Evolutionary conservation across 179 eudicot species (phyloP), one percentile per base, ranked within the genome.

Genomic region (Spinacia oleracea): DNA sequence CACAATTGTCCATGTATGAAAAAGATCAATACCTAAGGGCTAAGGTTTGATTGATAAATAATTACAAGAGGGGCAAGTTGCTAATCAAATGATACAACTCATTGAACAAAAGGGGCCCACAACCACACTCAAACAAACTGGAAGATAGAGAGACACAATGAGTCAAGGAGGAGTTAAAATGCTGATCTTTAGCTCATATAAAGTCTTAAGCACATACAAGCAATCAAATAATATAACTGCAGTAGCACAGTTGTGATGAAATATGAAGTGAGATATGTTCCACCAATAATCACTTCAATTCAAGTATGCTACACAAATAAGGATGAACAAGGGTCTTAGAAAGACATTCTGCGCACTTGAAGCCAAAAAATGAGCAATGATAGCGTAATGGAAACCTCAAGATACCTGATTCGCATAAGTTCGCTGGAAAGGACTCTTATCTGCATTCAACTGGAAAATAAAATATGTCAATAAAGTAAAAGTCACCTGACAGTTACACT

Each of bases 351-450:
- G 48, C 58, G 74, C 9, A 73, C 15, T 35, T 46, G 3, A 65
- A 42, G 60, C 50, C 76, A 74, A 6, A 38, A 59, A 40, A 35
- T 21, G 53, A 34, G n/a, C 35, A 21, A 35, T 45, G 32, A 56
- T 5, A 43, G 46, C 73, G 63, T 55, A 1, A 72, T 48, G 43
- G 4, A 73, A 56, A 59, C 29, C 32, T 68, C 48, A 60, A 59
- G 76, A 59, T 78, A 93, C 98, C 98, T 93, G 98, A 80, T 89
- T 85, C 27, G 98, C 98, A 83, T 88, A 93, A 12, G 93, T 90
- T 78, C 94, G 82, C 87, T 89, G 98, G 81, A 93, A 91, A n/a
- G 97, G 98, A 79, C 98, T 93, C 89, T 91, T 93, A 35, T 90
- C 96, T 21, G 88, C 74, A 82, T 93, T 93, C 40, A 93, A 91